Conservation (phyloP, 2,329 filamentous ascomycete species). For the Pseudogymnoascus sp. region DNA sequence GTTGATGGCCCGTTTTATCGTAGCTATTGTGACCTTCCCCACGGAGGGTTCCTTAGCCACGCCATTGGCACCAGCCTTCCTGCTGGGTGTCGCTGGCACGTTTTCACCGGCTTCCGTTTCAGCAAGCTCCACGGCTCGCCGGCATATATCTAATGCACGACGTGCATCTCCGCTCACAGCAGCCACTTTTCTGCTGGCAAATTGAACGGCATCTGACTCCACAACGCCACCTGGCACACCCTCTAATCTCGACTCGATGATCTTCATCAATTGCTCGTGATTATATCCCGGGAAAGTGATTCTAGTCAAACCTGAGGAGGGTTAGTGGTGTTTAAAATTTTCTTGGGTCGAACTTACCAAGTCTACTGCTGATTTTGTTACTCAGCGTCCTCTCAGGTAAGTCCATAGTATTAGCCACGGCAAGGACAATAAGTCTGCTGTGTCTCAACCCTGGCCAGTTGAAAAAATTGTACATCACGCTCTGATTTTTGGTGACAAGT, state of each 20-base stretch:
- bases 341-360: slow-evolving; percentile 37
- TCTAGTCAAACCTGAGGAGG: slow-evolving; percentile 59
- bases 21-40: slow-evolving; percentile 77
- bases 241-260: slow-evolving; percentile 87
- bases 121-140: slow-evolving; percentile 88
- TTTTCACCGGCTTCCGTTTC: slow-evolving; percentile 52
- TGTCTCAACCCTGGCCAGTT: slow-evolving; percentile 94
- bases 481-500: slow-evolving; percentile 94
- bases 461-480: slow-evolving; percentile 99
- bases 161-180: slow-evolving; percentile 92
- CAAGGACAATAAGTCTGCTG: slow-evolving; percentile 87
- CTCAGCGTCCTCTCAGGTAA: slow-evolving; percentile 89
- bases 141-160: slow-evolving; percentile 87
- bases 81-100: slow-evolving; percentile 53
- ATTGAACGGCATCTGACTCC: slow-evolving; percentile 87
- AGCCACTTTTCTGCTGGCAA: slow-evolving; percentile 91
- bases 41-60: slow-evolving; percentile 15
- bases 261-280: slow-evolving; percentile 93
- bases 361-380: slow-evolving; percentile 94
- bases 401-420: slow-evolving; percentile 98
- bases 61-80: slow-evolving; percentile 35
- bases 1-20: slow-evolving; percentile 87
- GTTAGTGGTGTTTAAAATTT: slow-evolving; percentile 9
- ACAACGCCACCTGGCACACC: slow-evolving; percentile 85
- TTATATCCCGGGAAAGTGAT: slow-evolving; percentile 98